Evolutionary conservation across 306 rosid genomes (phyloP).

Genomic region (Pterocarpus macrocarpus): DNA sequence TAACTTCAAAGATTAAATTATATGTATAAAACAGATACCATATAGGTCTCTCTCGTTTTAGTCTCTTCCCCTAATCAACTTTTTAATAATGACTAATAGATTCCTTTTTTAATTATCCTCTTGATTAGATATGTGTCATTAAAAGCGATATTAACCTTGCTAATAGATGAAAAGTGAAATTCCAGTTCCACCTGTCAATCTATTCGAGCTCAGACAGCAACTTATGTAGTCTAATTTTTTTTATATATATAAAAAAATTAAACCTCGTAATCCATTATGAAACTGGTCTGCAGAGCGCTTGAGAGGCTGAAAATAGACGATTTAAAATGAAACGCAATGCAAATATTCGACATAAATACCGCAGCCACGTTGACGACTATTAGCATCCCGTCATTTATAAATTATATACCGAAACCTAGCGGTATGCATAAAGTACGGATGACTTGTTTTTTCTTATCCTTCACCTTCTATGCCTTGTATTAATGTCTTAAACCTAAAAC

Average conservation of each 20-base stretch:
- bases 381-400: too few species aligned
- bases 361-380: not conserved
- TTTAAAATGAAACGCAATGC: not conserved
- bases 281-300: not conserved
- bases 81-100: constrained; percentile 40
- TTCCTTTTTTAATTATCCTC: constrained; percentile 42
- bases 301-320: not conserved
- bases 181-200: constrained; percentile 35
- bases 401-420: too few species aligned
- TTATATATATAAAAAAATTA: not conserved
- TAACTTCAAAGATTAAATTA: constrained; percentile 41
- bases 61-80: constrained; percentile 34
- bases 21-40: constrained; percentile 7
- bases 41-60: constrained; percentile 11
- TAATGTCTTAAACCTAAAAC: too few species aligned
- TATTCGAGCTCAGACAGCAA: not conserved
- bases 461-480: too few species aligned
- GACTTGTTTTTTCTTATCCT: too few species aligned
- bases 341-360: not conserved
- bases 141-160: constrained; percentile 36
- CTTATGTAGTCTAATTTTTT: not conserved
- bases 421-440: too few species aligned
- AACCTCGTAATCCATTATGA: constrained; percentile 5
- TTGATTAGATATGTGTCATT: constrained; percentile 42
- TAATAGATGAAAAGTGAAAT: constrained; percentile 35